Base-by-base conservation (phyloP, 352 stramenopile species). In the Aphanomyces invadans region DNA sequence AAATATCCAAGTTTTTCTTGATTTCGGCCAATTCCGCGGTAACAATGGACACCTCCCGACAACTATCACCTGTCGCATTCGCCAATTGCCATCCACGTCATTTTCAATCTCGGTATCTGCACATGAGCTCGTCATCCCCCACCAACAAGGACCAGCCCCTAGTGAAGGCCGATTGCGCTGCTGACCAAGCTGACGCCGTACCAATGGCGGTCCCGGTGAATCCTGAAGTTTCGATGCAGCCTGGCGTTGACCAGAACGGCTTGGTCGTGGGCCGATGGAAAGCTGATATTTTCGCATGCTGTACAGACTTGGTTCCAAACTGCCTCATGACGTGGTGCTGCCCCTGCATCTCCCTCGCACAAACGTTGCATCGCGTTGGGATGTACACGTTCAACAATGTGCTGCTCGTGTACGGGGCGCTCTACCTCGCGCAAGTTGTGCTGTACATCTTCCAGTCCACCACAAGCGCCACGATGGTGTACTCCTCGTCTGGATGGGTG, bases 191-290 rank as follows among this genome's bases (percentile, higher is more conserved):
- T 15, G 23, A 64, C 19, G 42, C 32, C 63, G 62, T 66, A 17
- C 21, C 42, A 21, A 42, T 70, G 36, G 25, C 51, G 10, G 63
- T 70, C 10, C 21, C 38, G 2, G 56, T 36, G 11, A 21, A 70
- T 55, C 56, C 62, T 15, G 36, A 42, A 15, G 36, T 42, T 15
- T 7, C 36, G 7, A 42, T 42, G 36, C 36, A 42, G 15, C 36
- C 36, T 11, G 79, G 77, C n/a, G 71, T 75, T 39, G 83, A 89
- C 72, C 74, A 83, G 26, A 89, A 89, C 63, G 83, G 79, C 10
- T 75, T 91, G 59, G 70, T 87, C 39, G 81, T 78, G n/a, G 49
- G 66, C 55, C 38, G 28, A 0, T 78, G 73, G 73, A 73, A 78
- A 33, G 29, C 70, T 15, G 63, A 62, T 26, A 70, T 87, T 32